Conservation (phyloP, 768 basidiomycete genomes). For the Chalciporus sphaerocephalus region DNA sequence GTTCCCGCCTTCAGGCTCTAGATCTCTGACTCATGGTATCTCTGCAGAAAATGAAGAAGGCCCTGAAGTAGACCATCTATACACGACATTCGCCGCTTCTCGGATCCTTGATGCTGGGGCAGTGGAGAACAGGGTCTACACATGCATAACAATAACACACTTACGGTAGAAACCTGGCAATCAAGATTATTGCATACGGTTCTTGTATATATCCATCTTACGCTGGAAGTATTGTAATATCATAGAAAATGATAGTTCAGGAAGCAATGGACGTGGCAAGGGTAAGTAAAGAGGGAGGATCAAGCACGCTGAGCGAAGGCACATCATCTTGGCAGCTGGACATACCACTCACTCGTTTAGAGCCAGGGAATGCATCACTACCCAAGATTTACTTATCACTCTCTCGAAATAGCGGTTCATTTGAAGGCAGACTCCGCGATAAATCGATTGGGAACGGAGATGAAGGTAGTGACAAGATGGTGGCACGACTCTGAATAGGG, state of each 20-base stretch:
- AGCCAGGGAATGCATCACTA: no score
- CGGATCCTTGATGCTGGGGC: no score
- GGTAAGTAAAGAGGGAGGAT: neutral
- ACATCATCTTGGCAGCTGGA: neutral
- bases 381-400: no score
- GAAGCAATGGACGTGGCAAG: neutral
- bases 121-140: neutral
- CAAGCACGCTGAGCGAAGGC: neutral
- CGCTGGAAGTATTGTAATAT: neutral
- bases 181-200: neutral
- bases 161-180: neutral
- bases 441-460: no score
- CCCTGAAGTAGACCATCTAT: constrained; percentile 50
- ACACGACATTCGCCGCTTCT: neutral
- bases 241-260: neutral
- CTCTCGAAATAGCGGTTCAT: no score
- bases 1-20: constrained; percentile 23
- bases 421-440: no score
- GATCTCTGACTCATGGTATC: neutral
- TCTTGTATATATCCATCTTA: neutral
- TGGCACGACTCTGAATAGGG: neutral
- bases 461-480: no score
- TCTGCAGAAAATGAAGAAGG: constrained; percentile 75
- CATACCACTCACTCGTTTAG: neutral
- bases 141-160: neutral